Conservation (phyloP, 1,284 basidiomycete species). For the Tylopilus microsporus region DNA sequence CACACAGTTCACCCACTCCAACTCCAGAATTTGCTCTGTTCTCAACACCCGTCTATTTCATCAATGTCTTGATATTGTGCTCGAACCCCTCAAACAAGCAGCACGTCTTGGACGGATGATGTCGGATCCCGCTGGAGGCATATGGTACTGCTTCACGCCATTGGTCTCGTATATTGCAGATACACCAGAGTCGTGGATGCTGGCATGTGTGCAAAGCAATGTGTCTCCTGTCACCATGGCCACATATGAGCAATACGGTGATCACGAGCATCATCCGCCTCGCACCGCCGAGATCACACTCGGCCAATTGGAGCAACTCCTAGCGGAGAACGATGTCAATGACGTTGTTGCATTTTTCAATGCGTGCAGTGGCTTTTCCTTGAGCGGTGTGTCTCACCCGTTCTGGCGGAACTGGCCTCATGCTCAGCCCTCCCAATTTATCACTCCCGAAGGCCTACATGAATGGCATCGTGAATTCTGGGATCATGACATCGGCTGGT, state of each 20-base stretch:
- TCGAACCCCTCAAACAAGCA: conserved; percentile 30
- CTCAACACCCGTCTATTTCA: conserved; percentile 26
- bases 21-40: neutral
- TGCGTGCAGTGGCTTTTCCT: no score
- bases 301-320: conserved; percentile 7
- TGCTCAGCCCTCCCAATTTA: neutral
- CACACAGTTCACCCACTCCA: conserved; percentile 19
- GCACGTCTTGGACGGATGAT: conserved; percentile 26
- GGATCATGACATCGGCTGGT: conserved; percentile 10
- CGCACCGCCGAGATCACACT: conserved; percentile 21
- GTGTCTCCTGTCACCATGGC: conserved; percentile 5
- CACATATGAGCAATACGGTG: conserved; percentile 1
- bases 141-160: conserved; percentile 1
- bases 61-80: conserved; percentile 29
- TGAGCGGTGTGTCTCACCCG: no score
- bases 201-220: neutral
- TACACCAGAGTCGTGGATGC: conserved; percentile 2
- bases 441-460: conserved; percentile 2
- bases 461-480: conserved; percentile 2
- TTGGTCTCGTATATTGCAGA: conserved; percentile 8
- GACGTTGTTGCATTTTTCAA: no score
- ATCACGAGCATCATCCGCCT: conserved; percentile 18
- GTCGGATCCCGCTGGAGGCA: conserved; percentile 23
- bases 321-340: no score
- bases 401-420: conserved; percentile 6